These are phyloP conservation scores for Piper longum DNA, from an alignment of 164 flowering plant genomes.

Conservation along the genomic window DNA sequence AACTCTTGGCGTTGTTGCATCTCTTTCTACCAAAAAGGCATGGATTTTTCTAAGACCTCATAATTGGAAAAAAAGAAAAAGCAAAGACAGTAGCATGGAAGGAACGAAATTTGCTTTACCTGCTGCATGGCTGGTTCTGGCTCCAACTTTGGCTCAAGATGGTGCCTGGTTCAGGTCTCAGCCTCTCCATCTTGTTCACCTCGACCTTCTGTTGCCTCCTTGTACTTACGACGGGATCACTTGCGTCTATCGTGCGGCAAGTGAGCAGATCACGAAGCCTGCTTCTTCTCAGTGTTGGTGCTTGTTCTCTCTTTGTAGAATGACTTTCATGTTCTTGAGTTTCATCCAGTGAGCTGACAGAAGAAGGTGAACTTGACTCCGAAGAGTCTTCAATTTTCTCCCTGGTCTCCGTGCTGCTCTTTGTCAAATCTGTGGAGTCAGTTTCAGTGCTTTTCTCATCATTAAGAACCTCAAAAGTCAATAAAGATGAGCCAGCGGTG, in stretches of 20 bases:
- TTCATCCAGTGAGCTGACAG: not conserved
- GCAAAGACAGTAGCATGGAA: too few species aligned
- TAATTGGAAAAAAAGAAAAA: not conserved
- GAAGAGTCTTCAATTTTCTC: not conserved
- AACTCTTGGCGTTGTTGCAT: constrained; percentile 15
- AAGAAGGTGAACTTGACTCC: not conserved
- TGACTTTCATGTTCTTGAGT: not conserved
- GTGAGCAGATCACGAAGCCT: constrained; percentile 1
- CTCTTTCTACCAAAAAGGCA: constrained; percentile 17
- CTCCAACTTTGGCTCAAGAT: not conserved
- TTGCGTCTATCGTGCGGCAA: not conserved
- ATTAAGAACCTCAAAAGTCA: not conserved
- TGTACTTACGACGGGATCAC: not conserved
- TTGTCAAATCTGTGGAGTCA: not conserved
- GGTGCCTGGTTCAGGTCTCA: not conserved
- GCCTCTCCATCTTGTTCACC: not conserved
- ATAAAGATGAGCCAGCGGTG: not conserved
- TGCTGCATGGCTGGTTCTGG: not conserved
- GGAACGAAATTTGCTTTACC: not conserved
- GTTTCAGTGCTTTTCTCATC: not conserved
- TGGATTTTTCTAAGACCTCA: not conserved
- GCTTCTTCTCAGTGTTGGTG: not conserved
- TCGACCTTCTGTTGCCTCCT: not conserved
- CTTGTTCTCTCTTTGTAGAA: not conserved
- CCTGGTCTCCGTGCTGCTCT: not conserved